Percentiles rank a stretch among this genome's conserved stretches.
Evolutionary conservation across 768 basidiomycete species (phyloP).

Genomic region (Podaxis sp.): DNA sequence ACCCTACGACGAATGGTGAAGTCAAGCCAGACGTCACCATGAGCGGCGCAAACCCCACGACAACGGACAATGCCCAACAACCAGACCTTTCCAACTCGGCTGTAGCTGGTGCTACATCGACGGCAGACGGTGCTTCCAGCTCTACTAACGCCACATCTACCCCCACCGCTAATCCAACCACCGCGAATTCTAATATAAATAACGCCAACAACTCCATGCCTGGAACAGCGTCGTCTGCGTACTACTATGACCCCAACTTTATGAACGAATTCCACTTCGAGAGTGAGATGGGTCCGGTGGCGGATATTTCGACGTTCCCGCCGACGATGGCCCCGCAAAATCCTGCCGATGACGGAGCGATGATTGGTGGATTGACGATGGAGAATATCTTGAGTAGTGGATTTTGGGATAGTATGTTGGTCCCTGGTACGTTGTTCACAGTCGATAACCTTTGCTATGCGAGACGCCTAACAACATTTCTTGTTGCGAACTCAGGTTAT

Average conservation of each 20-base stretch:
- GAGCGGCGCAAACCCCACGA: neutral
- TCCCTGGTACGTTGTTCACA: slow-evolving; percentile 58
- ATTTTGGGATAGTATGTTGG: slow-evolving; percentile 87
- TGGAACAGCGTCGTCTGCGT: neutral
- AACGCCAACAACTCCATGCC: neutral
- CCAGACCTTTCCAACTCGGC: neutral
- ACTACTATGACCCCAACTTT: slow-evolving; percentile 11
- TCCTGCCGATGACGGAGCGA: slow-evolving; percentile 29
- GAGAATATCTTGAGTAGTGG: slow-evolving; percentile 74
- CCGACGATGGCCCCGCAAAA: slow-evolving; percentile 72
- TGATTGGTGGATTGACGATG: slow-evolving; percentile 60
- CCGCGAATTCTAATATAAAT: neutral
- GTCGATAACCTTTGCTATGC: neutral
- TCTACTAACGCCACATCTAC: neutral
- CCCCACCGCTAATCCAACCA: neutral
- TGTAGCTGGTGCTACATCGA: neutral
- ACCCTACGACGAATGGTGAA: slow-evolving; percentile 10
- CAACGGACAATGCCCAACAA: neutral
- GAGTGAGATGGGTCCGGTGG: slow-evolving; percentile 81
- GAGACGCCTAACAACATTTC: neutral
- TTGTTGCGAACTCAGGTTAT: slow-evolving; percentile 50
- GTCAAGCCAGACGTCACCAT: slow-evolving; percentile 15
- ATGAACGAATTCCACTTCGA: slow-evolving; percentile 66
- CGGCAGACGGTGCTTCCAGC: neutral
- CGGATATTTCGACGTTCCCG: slow-evolving; percentile 80